Base-by-base conservation (phyloP, 306 rosid species). In the Medicago lupulina region DNA sequence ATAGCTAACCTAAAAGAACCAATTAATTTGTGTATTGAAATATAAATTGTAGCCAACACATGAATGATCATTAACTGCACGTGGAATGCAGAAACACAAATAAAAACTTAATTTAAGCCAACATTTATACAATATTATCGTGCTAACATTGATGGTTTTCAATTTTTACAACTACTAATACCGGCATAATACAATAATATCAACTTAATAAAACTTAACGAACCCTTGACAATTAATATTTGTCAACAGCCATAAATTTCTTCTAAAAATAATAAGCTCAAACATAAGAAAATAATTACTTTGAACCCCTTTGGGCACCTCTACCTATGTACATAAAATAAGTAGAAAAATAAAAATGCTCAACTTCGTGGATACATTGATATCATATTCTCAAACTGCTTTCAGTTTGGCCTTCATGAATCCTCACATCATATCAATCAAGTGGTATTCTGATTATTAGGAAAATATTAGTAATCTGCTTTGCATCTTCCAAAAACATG, bases 291-390 rank as follows among this genome's bases (percentile, higher is more conserved):
- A 82, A 70, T 71, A 80, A 28, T 81, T 71, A 49, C 59, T 85
- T 76, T 49, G 75, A 83, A 74, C 87, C 89, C 88, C 83, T 79
- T 86, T 34, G 83, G 90, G 92, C 64, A 36, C 17, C 75, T 71
- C 88, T 83, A 82, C 73, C 76, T 87, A 69, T 92, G 86, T 87
- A 89, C 96, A 88, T 75, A 51, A 81, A 83, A 80, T 73, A 79
- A 82, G 67, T 47, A 66, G 19, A 36, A 80, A 68, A 43, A 34
- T 74, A 21, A 73, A 67, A 64, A 44, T 34, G 80, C 47, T 71
- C 54, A 25, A 49, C 76, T 73, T 82, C 76, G 65, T 80, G 74
- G 77, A 62, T 31, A 64, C 57, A 44, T 49, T 21, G 55, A 53
- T 54, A 76, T 71, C 49, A 62, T 81, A 72, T 68, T 53, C 73